Evolutionary conservation across 2,329 filamentous ascomycete genomes (phyloP), one percentile per base, ranked within the genome.

Genomic region (Corynespora cassiicola): DNA sequence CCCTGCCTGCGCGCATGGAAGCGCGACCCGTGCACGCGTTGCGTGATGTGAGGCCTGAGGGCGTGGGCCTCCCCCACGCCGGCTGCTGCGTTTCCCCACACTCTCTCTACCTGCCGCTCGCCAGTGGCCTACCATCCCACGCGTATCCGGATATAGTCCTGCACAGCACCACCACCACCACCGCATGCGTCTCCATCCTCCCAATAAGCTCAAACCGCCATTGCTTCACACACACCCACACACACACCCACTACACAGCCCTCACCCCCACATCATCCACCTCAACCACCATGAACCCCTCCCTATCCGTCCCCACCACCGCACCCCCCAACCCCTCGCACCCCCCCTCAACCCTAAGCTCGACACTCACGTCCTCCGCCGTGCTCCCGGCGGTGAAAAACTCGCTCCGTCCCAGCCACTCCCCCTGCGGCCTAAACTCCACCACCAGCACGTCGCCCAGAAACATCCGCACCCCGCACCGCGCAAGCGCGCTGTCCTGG

Each of bases 321-420:
- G 46, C 37, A 9, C 56, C 54, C 1, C 31, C 39, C 12, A 46
- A 48, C 3, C 57, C 58, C 11, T 34, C 37, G 44, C 60, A 65
- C 32, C 29, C 55, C 10, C 50, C 42, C 22, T 40, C 42, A 10
- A 61, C 37, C 11, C 26, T 48, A 19, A 63, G n/a, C 31, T 60
- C 50, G 12, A 45, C 39, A 29, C 55, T 61, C 7, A 56, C 52
- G 6, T 47, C 55, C 22, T 46, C 40, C 2, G 43, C 14, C 0
- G 42, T 51, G 4, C 6, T 7, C 2, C 52, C 50, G 1, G 58
- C 58, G 3, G 51, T 58, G 27, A 58, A 62, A 15, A 39, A 35
- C 8, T 34, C 47, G 1, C 34, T 44, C 10, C 32, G 47, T 10
- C 28, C 12, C 14, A 39, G 11, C 46, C 51, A 63, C 1, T 6